Evolutionary conservation across 768 basidiomycete species (phyloP).

Genomic region (Strobilomyces echinocephalus): DNA sequence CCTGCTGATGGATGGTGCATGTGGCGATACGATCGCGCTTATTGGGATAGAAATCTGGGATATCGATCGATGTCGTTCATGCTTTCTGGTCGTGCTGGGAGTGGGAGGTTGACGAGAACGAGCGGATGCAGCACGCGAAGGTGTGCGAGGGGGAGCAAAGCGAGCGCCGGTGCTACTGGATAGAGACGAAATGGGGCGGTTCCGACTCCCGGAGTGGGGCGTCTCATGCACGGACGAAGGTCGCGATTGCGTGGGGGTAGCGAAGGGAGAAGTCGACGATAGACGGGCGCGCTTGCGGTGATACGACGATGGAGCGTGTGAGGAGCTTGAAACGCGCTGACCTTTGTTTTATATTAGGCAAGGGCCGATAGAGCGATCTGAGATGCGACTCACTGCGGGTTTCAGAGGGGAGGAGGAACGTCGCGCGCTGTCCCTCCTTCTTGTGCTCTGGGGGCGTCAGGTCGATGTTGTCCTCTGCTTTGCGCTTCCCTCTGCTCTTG

Average conservation of each 20-base stretch:
- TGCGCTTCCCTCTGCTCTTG: constrained; percentile 57
- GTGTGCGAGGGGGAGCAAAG: constrained; percentile 27
- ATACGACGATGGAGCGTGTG: constrained; percentile 68
- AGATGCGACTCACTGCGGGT: constrained; percentile 50
- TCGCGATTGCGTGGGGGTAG: constrained; percentile 31
- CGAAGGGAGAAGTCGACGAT: constrained; percentile 36
- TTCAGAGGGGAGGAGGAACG: constrained; percentile 54
- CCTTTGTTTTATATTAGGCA: constrained; percentile 35
- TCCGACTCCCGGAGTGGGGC: constrained; percentile 14
- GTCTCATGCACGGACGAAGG: constrained; percentile 28
- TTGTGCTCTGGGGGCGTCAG: constrained; percentile 62
- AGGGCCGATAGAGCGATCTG: constrained; percentile 19
- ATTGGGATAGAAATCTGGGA: constrained; percentile 76
- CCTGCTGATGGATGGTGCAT: constrained; percentile 63
- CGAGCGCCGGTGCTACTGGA: constrained; percentile 34
- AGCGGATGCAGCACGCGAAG: constrained; percentile 36
- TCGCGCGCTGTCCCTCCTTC: constrained; percentile 47
- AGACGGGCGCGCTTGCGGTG: constrained; percentile 67
- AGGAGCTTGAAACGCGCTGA: constrained; percentile 50
- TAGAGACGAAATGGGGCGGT: constrained; percentile 27
- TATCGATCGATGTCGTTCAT: constrained; percentile 45
- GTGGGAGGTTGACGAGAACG: constrained; percentile 29
- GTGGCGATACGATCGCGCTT: constrained; percentile 71
- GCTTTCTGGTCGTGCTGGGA: constrained; percentile 25
- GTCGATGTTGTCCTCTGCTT: constrained; percentile 70